These are phyloP conservation scores for Pestalotiopsis sp. DNA, from an alignment of 2,329 filamentous ascomycete genomes.

Conservation along the genomic window DNA sequence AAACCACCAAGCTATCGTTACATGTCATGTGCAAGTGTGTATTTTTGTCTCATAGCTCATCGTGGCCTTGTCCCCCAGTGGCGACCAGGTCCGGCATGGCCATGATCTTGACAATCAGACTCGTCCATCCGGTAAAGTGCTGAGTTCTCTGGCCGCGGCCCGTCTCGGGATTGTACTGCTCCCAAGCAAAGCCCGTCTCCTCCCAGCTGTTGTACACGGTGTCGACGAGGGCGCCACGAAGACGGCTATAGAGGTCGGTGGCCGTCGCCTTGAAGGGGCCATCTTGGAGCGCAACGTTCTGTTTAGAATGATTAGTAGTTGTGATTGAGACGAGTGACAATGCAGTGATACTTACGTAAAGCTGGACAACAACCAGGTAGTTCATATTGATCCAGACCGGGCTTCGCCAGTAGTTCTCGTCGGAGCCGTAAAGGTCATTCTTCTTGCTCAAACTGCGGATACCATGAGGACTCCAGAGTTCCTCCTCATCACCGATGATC, in stretches of 20 bases:
- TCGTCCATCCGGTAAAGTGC: constrained; percentile 99
- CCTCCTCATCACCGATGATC: constrained; percentile 76
- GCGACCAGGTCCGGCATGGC: constrained; percentile 73
- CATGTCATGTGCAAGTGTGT: background rate
- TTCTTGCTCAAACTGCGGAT: constrained; percentile 85
- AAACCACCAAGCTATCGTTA: background rate
- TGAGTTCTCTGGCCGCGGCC: constrained; percentile 93
- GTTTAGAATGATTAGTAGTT: background rate
- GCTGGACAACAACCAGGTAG: constrained; percentile 79
- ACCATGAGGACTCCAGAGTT: constrained; percentile 90
- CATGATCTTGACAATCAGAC: constrained; percentile 96
- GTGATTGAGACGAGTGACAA: background rate
- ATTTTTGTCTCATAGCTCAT: constrained; percentile 7
- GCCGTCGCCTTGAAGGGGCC: constrained; percentile 73
- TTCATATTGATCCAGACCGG: constrained; percentile 97
- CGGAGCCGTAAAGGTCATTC: constrained; percentile 82
- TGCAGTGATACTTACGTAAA: constrained; percentile 62
- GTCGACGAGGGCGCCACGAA: constrained; percentile 83
- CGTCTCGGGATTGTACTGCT: constrained; percentile 95
- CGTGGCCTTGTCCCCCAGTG: background rate
- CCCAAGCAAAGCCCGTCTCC: constrained; percentile 95
- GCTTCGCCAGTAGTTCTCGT: constrained; percentile 95
- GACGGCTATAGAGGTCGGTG: constrained; percentile 70
- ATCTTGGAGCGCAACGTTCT: constrained; percentile 65
- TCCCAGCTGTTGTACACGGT: constrained; percentile 89